Conservation (phyloP, 2,329 filamentous ascomycete species). For the Claviceps sp. region DNA sequence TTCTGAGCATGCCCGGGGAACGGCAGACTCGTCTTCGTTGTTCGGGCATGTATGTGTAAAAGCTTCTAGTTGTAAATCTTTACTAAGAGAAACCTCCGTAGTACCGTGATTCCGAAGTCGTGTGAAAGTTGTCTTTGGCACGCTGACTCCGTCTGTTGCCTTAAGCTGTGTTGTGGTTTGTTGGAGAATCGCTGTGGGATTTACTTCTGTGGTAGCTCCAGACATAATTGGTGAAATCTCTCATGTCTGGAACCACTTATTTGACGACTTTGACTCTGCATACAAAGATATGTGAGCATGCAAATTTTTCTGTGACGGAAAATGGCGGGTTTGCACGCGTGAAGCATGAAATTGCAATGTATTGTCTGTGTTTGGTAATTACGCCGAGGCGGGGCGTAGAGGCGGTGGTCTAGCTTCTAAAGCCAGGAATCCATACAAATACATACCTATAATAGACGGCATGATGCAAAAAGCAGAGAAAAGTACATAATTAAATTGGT, state of each 20-base stretch:
- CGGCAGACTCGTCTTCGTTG: neutral
- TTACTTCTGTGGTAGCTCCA: neutral
- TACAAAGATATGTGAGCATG: no score
- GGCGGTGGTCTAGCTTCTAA: no score
- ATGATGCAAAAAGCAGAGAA: no score
- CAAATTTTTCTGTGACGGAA: no score
- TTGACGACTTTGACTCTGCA: neutral
- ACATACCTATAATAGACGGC: no score
- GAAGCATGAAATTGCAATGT: no score
- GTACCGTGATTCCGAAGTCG: neutral
- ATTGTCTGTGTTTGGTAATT: no score
- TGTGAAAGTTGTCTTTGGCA: neutral
- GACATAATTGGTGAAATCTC: neutral
- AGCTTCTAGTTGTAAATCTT: neutral
- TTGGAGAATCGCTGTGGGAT: neutral
- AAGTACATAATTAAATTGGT: no score
- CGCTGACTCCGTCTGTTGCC: neutral
- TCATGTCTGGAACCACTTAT: neutral
- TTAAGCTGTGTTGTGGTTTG: neutral
- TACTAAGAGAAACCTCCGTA: neutral
- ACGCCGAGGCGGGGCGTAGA: no score
- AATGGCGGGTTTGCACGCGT: no score
- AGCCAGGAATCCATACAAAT: no score
- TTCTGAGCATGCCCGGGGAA: neutral
- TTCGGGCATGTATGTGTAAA: neutral